Base-by-base conservation (phyloP, 805 yeast genomes). In the Barnettozyma californica region DNA sequence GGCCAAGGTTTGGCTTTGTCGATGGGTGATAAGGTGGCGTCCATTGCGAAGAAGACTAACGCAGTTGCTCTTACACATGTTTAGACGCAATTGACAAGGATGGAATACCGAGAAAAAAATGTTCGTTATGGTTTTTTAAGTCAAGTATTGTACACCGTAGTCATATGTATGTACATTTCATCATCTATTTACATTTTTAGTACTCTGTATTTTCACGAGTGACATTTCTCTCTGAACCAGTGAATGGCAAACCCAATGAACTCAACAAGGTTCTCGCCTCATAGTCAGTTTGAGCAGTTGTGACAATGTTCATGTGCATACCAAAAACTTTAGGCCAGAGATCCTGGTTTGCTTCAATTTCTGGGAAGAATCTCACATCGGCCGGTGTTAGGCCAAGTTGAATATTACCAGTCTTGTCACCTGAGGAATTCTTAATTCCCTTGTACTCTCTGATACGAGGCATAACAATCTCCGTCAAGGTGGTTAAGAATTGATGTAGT, bases 1-100 rank as follows among this genome's bases (percentile, higher is more conserved):
- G 96, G 97, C 20, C 98, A 95, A 74, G 99, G 99, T 5, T 76
- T 95, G 55, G 99, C 99, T 8, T 73, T 95, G 53, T 84, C 96
- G 2, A 74, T 95, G 58, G 99, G 99, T 53, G 98, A 94, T 62
- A 80, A 90, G 60, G 94, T 92, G 47, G 95, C 97, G 46, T 75
- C 87, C 47, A 80, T 89, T 65, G 85, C 92, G 41, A 79, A 85
- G 53, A 75, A 76, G 62, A 68, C 71, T 44, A 74, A 72, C 49
- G 70, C 68, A 48, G 65, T 71, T 31, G 26, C 55, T 56, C 35
- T 53, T 62, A 36, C 60, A 54, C 51, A 65, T 63, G 58, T 67
- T 66, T 59, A 19, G 18, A 16, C 11, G 33, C 11, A 21, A 14
- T 41, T 19, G 41, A 7, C 16, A 21, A 21, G 41, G 21, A 16